Conservation (phyloP, 139 green algal genomes). For the Mesotaenium endlicherianum region DNA sequence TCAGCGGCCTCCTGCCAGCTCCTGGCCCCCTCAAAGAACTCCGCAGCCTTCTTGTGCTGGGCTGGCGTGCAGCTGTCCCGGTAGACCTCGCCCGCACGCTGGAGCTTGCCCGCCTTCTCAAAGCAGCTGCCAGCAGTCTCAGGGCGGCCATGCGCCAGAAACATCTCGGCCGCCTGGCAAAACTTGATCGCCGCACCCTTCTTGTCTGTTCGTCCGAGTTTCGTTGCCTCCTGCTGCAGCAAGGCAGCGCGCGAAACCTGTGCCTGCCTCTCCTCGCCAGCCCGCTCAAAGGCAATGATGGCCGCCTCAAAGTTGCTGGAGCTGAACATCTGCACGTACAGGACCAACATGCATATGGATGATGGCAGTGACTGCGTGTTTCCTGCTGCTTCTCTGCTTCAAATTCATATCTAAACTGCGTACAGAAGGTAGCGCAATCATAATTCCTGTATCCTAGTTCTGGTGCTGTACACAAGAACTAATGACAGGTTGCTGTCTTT, state of each 20-base stretch:
- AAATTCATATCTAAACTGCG: too few relatives aligned
- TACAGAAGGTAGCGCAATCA: not conserved
- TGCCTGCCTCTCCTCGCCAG: not conserved
- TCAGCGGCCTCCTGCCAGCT: not conserved
- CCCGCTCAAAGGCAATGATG: conserved; percentile 9
- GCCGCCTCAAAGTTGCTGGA: not conserved
- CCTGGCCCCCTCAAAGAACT: conserved; percentile 5
- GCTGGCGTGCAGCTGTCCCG: not conserved
- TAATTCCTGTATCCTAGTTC: not conserved
- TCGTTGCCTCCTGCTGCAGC: conserved; percentile 12
- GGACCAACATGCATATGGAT: not conserved
- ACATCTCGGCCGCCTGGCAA: not conserved
- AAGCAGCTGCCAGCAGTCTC: not conserved
- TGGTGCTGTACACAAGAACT: not conserved
- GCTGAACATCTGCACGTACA: conserved; percentile 10
- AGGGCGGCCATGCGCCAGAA: not conserved
- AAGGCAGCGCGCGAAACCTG: not conserved
- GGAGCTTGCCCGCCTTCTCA: not conserved
- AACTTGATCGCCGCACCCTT: not conserved
- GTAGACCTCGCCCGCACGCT: not conserved
- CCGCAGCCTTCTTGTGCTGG: not conserved
- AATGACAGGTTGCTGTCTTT: not conserved
- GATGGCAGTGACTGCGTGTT: not conserved
- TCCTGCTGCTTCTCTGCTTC: too few relatives aligned
- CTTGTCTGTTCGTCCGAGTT: not conserved